Conservation (phyloP, 225 moss, liverwort and hornwort genomes). For the Sphagnum tenellum region DNA sequence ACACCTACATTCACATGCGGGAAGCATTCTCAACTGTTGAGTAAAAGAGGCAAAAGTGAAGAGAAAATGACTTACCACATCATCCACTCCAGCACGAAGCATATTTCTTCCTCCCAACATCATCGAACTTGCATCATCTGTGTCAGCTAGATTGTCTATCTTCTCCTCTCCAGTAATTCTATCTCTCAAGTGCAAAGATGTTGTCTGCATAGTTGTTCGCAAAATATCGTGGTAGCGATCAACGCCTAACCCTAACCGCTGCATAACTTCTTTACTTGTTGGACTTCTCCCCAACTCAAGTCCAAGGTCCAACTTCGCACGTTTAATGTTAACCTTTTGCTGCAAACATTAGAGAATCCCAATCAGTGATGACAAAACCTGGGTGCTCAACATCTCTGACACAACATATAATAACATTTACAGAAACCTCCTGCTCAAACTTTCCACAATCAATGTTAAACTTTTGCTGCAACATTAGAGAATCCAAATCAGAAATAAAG, state of each 20-base stretch:
- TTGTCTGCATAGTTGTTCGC: slow-evolving; percentile 35
- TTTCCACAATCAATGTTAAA: no score
- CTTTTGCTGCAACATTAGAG: no score
- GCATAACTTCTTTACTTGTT: slow-evolving; percentile 60
- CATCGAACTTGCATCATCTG: slow-evolving; percentile 10
- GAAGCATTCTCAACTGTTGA: no score
- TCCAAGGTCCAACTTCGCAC: slow-evolving; percentile 45
- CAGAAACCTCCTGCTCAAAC: no score
- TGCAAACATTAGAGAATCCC: slow-evolving; percentile 18
- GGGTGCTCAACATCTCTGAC: no score
- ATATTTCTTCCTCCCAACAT: slow-evolving; percentile 13
- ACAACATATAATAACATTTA: no score
- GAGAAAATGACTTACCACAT: slow-evolving; percentile 45
- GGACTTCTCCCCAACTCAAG: slow-evolving; percentile 57
- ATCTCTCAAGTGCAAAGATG: slow-evolving; percentile 56
- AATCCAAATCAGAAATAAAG: no score
- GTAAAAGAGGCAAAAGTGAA: background rate
- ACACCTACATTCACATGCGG: no score
- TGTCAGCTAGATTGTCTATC: slow-evolving; percentile 45
- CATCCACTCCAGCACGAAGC: slow-evolving; percentile 55
- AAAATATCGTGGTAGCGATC: slow-evolving; percentile 77
- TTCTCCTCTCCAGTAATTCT: slow-evolving; percentile 56
- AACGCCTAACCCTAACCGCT: slow-evolving; percentile 44
- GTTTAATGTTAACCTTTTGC: slow-evolving; percentile 85
- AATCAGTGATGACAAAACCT: background rate